Base-by-base conservation (phyloP, 805 yeast species). In the Yarrowia sp. region DNA sequence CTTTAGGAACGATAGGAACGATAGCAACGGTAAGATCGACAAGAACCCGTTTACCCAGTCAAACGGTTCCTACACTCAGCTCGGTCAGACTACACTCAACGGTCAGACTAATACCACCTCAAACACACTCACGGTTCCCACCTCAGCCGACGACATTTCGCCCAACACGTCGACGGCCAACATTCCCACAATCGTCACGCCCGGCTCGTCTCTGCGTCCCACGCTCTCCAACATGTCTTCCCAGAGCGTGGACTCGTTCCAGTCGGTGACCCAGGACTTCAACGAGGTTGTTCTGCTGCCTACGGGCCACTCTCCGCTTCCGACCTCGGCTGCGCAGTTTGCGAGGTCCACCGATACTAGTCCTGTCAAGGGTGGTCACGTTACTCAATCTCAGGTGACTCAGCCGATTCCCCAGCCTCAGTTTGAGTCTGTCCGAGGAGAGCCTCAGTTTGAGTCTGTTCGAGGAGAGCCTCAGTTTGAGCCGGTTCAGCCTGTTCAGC, bases 211-310 rank as follows among this genome's bases (percentile, higher is more conserved):
- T 27, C 29, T 9, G 29, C 27, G 8, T 3, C 33, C 49, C 16
- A 5, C 35, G 2, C 35, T 24, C 6, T 24, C 51, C 0, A 44
- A 44, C 51, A 44, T 44, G 51, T 44, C 51, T 4, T 16, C 51
- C 3, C 41, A 51, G 16, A 51, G 58, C 32, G 42, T 51, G 13
- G 58, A 51, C 32, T 29, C 38, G 10, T 51, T 51, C 58, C 58
- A 51, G 32, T 51, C 58, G 21, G 58, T 51, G 18, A 51, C 58
- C 24, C 58, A 51, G 32, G 58, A 51, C 29, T 51, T 51, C 16
- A 2, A 6, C 22, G 58, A 51, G 42, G 25, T 51, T 1, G 42
- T 51, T 2, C 42, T 51, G 6, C 18, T 51, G 27, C 42, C 58
- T 7, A 33, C 41, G 21, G 18, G 12, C 10, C n/a, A 25, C 14